Conservation (phyloP, 139 green algal genomes). For the Choricystis sp. region DNA sequence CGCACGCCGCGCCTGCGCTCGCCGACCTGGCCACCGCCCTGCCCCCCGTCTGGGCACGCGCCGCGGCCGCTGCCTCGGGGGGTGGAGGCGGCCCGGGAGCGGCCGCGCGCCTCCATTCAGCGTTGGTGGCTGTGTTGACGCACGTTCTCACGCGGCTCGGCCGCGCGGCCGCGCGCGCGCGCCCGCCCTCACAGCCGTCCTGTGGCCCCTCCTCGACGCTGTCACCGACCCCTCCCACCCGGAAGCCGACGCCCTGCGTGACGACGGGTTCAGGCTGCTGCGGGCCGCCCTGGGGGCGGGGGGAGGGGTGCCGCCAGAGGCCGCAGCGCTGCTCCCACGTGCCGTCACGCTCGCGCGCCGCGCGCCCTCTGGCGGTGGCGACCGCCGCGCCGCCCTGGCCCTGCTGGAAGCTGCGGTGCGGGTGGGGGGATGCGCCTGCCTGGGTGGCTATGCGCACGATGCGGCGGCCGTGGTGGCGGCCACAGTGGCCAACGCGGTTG, state of each 20-base stretch:
- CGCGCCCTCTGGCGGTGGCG: no score
- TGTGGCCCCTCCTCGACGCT: background rate
- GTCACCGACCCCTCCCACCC: background rate
- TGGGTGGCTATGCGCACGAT: background rate
- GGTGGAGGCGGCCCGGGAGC: no score
- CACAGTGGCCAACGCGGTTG: background rate
- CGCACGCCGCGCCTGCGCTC: background rate
- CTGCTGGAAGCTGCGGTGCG: background rate
- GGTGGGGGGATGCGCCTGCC: background rate
- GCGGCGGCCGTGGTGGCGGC: background rate
- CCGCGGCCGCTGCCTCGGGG: no score
- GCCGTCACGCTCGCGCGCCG: background rate
- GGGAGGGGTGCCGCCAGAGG: background rate
- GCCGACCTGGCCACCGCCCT: background rate
- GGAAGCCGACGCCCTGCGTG: background rate
- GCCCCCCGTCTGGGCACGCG: background rate
- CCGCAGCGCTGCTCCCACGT: background rate
- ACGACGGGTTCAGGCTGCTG: background rate
- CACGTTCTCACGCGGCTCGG: background rate
- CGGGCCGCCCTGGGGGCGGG: background rate
- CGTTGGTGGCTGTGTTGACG: background rate
- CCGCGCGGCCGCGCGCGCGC: no score
- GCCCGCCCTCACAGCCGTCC: background rate
- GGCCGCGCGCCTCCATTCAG: background rate
- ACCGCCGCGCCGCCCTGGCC: background rate